Conservation (phyloP, 345 rosid genomes). For the Mallotus nudiflorus region DNA sequence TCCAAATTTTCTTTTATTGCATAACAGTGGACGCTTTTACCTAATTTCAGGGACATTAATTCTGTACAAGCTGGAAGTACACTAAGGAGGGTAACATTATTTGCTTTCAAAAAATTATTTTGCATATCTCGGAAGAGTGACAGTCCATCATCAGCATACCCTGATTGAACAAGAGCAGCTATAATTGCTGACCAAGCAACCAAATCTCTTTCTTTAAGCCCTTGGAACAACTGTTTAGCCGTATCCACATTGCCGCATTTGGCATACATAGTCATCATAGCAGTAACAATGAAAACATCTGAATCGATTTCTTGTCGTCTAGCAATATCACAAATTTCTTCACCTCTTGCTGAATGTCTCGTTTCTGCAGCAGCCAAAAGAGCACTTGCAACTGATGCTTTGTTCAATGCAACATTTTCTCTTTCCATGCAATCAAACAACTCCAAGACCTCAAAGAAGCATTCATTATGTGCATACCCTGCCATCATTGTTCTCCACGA, state of each 20-base stretch:
- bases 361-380: conserved; percentile 54
- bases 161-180: conserved; percentile 49
- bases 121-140: conserved; percentile 50
- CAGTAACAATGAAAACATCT: conserved; percentile 50
- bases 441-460: conserved; percentile 41
- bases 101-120: conserved; percentile 39
- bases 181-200: conserved; percentile 67
- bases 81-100: conserved; percentile 45
- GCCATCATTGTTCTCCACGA: conserved; percentile 60
- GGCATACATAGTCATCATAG: conserved; percentile 55
- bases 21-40: conserved; percentile 62
- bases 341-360: conserved; percentile 40
- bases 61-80: conserved; percentile 58
- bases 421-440: conserved; percentile 41
- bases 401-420: conserved; percentile 36
- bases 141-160: conserved; percentile 47
- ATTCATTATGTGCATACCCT: conserved; percentile 50
- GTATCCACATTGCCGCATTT: conserved; percentile 48
- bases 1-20: conserved; percentile 43
- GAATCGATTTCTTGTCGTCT: conserved; percentile 34
- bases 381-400: conserved; percentile 42
- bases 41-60: conserved; percentile 34
- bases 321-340: conserved; percentile 37
- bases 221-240: conserved; percentile 39
- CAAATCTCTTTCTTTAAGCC: conserved; percentile 39